These are phyloP conservation scores for Microdochium bolleyi DNA, from an alignment of 2,329 filamentous ascomycete species.

Conservation along the genomic window DNA sequence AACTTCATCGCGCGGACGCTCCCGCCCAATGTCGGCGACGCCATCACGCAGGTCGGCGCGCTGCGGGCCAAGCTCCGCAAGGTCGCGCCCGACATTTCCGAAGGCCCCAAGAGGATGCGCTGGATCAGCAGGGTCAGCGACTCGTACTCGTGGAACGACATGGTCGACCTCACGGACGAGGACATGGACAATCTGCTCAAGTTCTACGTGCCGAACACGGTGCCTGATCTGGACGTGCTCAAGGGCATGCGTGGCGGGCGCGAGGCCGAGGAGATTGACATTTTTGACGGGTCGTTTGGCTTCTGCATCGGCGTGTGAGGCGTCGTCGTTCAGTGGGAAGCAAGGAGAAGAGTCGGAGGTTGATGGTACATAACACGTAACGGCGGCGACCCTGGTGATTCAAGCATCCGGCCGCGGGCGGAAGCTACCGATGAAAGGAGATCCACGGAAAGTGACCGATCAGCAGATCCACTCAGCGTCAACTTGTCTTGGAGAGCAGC, in stretches of 20 bases:
- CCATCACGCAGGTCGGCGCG: conserved; percentile 76
- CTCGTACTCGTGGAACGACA: conserved; percentile 73
- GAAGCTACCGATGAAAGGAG: no score
- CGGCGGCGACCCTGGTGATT: no score
- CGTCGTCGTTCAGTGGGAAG: neutral
- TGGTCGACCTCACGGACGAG: conserved; percentile 72
- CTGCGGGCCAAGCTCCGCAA: conserved; percentile 72
- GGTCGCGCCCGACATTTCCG: conserved; percentile 62
- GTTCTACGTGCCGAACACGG: conserved; percentile 57
- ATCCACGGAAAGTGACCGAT: no score
- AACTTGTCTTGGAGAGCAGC: no score
- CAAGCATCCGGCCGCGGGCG: no score
- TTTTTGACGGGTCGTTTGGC: conserved; percentile 52
- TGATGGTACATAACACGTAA: no score
- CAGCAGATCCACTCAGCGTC: no score
- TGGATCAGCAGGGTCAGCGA: conserved; percentile 96
- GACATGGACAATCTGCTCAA: conserved; percentile 78
- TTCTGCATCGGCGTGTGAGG: conserved; percentile 41
- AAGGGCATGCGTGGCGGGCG: conserved; percentile 41
- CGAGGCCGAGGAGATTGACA: conserved; percentile 36
- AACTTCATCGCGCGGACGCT: conserved; percentile 71
- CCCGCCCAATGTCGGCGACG: conserved; percentile 73
- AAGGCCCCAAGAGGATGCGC: conserved; percentile 82
- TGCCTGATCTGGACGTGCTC: conserved; percentile 48
- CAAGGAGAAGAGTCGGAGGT: no score